These are phyloP conservation scores for Stagonosporopsis tanaceti DNA, from an alignment of 2,329 filamentous ascomycete genomes.

Conservation along the genomic window DNA sequence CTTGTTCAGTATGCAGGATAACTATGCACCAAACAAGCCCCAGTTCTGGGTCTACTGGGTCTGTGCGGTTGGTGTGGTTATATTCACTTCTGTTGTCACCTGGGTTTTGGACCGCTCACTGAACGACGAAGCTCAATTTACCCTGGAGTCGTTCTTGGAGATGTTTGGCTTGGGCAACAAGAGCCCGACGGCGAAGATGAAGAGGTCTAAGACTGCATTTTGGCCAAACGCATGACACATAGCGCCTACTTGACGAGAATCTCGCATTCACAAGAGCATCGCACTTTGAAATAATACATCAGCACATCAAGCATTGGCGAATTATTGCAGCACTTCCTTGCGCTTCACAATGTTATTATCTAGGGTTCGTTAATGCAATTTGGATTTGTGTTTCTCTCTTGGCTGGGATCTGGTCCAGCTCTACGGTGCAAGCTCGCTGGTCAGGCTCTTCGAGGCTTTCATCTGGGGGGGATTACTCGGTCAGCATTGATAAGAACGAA, in stretches of 20 bases:
- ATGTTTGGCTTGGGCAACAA: background rate
- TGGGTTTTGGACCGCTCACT: slow-evolving; percentile 39
- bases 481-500: background rate
- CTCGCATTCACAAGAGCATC: background rate
- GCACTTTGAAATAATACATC: background rate
- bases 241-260: too few relatives aligned
- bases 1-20: slow-evolving; percentile 47
- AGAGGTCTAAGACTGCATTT: background rate
- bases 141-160: slow-evolving; percentile 5
- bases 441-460: background rate
- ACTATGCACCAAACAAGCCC: slow-evolving; percentile 36
- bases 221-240: background rate
- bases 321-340: background rate
- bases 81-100: slow-evolving; percentile 34
- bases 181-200: background rate
- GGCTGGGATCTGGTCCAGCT: background rate
- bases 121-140: slow-evolving; percentile 43
- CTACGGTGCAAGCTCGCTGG: background rate
- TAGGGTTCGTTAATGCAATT: background rate
- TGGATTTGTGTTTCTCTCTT: background rate
- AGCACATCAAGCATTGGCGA: too few relatives aligned
- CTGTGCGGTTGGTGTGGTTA: slow-evolving; percentile 34
- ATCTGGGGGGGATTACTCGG: background rate
- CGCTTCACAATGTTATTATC: background rate
- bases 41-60: slow-evolving; percentile 48